These are phyloP conservation scores for Lolium rigidum DNA, from an alignment of 176 grass and related monocot species.

Conservation along the genomic window DNA sequence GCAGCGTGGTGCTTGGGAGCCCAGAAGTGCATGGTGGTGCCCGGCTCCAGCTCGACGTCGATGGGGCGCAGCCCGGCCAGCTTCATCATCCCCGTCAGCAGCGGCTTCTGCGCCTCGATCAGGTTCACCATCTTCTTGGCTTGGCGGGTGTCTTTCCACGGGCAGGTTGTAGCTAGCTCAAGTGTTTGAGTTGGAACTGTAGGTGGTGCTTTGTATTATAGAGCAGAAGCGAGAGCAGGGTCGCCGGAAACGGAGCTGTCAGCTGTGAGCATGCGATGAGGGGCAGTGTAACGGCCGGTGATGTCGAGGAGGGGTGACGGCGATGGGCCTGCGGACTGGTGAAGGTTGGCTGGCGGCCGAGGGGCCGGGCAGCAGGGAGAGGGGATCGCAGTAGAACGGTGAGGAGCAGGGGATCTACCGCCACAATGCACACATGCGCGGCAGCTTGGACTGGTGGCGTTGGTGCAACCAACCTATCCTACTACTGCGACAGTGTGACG, in stretches of 20 bases:
- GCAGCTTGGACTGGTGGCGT: constrained; percentile 58
- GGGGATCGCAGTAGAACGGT: constrained; percentile 2
- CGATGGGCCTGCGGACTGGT: constrained; percentile 37
- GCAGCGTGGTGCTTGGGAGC: constrained; percentile 68
- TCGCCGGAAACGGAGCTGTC: constrained; percentile 16
- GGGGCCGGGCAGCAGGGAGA: constrained; percentile 23
- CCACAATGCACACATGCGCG: background rate
- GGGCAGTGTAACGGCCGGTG: constrained; percentile 42
- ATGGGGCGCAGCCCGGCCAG: constrained; percentile 70
- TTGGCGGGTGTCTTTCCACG: background rate
- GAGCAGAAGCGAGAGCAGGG: background rate
- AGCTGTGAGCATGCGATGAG: constrained; percentile 2
- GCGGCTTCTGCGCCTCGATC: constrained; percentile 73
- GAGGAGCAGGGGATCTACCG: constrained; percentile 25
- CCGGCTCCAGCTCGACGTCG: constrained; percentile 74
- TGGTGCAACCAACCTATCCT: constrained; percentile 47
- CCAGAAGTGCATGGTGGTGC: constrained; percentile 88
- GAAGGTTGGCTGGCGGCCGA: constrained; percentile 36
- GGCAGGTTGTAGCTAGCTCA: constrained; percentile 19
- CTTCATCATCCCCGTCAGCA: constrained; percentile 72
- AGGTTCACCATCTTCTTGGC: constrained; percentile 81
- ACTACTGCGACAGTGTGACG: no score
- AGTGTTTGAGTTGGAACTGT: background rate
- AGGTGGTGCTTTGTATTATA: constrained; percentile 7
- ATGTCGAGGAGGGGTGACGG: constrained; percentile 32